Conservation (phyloP, 2,329 filamentous ascomycete genomes). For the Cadophora malorum region DNA sequence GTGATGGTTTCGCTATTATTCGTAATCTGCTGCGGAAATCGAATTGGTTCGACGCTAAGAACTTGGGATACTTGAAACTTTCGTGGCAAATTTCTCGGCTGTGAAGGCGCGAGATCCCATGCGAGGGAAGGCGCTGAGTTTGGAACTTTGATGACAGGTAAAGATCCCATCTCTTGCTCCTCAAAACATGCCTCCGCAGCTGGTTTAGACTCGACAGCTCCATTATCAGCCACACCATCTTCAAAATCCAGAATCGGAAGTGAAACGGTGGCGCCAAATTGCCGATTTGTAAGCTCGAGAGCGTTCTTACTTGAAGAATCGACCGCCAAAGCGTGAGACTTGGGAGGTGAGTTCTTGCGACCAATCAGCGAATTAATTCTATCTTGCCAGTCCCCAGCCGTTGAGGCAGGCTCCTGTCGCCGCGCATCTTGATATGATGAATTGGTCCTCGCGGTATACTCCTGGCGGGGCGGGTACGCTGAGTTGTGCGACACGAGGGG, state of each 20-base stretch:
- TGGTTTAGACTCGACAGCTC: slow-evolving; percentile 64
- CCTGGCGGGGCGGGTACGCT: slow-evolving; percentile 34
- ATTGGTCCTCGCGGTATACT: slow-evolving; percentile 49
- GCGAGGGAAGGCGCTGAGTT: slow-evolving; percentile 64
- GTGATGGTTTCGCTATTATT: slow-evolving; percentile 48
- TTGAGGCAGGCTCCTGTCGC: slow-evolving; percentile 38
- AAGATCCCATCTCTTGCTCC: slow-evolving; percentile 79
- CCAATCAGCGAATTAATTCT: slow-evolving; percentile 80
- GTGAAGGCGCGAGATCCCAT: slow-evolving; percentile 64
- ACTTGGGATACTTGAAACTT: slow-evolving; percentile 56
- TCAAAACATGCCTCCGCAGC: slow-evolving; percentile 83
- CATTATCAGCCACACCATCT: slow-evolving; percentile 48
- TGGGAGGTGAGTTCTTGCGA: slow-evolving; percentile 63
- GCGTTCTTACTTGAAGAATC: slow-evolving; percentile 72
- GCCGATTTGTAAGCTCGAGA: slow-evolving; percentile 61
- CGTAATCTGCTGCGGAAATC: slow-evolving; percentile 49
- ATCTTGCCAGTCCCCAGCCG: slow-evolving; percentile 71
- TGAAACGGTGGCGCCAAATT: slow-evolving; percentile 68
- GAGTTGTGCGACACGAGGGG: slow-evolving; percentile 31
- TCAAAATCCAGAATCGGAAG: slow-evolving; percentile 54
- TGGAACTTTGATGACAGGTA: slow-evolving; percentile 75
- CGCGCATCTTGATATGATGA: slow-evolving; percentile 50
- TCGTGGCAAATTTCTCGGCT: slow-evolving; percentile 60
- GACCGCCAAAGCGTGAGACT: slow-evolving; percentile 66
- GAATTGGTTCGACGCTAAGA: slow-evolving; percentile 53